Evolutionary conservation across 2,329 filamentous ascomycete species (phyloP), one percentile per base, ranked within the genome.

Genomic region (Clonostachys rosea): DNA sequence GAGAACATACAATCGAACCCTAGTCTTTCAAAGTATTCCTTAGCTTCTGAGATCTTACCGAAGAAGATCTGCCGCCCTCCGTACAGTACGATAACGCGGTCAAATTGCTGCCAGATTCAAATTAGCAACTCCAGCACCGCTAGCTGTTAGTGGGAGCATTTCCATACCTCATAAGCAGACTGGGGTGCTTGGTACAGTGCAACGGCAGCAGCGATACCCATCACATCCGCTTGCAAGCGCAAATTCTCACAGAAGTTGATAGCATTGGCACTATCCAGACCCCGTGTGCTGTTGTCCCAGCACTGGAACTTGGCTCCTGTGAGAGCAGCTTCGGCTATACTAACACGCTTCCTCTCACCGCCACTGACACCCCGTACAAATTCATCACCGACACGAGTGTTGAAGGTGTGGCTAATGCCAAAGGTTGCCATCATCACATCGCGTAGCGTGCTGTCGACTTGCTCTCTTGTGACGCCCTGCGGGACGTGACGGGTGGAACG

Each of bases 121-220:
- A 30, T 30, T 30, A 30, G 9, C 24, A 30, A 30, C 24, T 30
- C 8, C 24, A 60, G 40, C 71, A 73, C 45, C 73, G 4, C 63
- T 10, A 30, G 4, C 10, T 3, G 1, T 10, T 30, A 30, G 24
- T 10, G 3, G 4, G 9, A 39, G 14, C 12, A 18, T n/a, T 5
- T 8, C 12, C 84, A 43, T 47, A 84, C 64, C 92, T 87, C 84
- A 59, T 87, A 89, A 47, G 78, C 78, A 44, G 66, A 71, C 60
- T 83, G 79, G 1, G 79, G 77, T 3, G 86, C 79, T 63, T 89
- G 85, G 65, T 89, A 89, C 62, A 89, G 88, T 52, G 85, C 85
- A 30, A 89, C 86, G 50, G 30, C 18, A 10, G 18, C 89, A 14
- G 14, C 14, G 8, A 18, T 39, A 18, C 36, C 36, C 14, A n/a